Conservation (phyloP, 139 green algal genomes). For the Chlamydomonas eustigma region DNA sequence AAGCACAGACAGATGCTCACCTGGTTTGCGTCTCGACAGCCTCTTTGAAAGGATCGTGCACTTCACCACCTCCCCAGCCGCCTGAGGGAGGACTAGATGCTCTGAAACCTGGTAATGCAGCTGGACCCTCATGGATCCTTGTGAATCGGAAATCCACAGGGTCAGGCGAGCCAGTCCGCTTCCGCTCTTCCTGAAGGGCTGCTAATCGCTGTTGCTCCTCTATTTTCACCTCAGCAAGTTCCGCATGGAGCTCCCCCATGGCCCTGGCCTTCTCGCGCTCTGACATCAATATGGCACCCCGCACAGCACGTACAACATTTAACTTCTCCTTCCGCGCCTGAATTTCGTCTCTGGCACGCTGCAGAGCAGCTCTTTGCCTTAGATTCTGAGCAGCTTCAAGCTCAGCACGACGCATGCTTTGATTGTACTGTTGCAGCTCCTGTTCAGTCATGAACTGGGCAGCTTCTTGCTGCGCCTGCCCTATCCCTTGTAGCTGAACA, state of each 20-base stretch:
- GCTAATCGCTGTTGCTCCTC: neutral
- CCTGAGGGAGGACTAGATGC: too few relatives aligned
- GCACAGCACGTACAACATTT: neutral
- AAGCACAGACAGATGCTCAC: too few relatives aligned
- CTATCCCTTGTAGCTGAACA: neutral
- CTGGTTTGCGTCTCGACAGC: too few relatives aligned
- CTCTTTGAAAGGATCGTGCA: too few relatives aligned
- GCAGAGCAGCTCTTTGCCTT: neutral
- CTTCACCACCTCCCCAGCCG: too few relatives aligned
- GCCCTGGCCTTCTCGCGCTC: neutral
- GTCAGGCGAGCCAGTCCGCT: neutral
- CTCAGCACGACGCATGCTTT: neutral
- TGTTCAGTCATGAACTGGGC: neutral
- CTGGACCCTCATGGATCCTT: neutral
- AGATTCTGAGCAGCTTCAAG: neutral
- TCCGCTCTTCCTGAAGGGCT: neutral
- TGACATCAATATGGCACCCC: neutral
- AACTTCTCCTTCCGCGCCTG: too few relatives aligned
- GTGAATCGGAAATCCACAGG: neutral
- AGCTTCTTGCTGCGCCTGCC: neutral
- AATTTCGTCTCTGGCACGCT: neutral
- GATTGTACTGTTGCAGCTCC: neutral
- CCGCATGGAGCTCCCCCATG: neutral
- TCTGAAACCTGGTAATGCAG: too few relatives aligned
- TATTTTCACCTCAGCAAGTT: neutral